These are phyloP conservation scores for Sugiyamaella marilandica DNA, from an alignment of 805 yeast genomes.

Conservation along the genomic window DNA sequence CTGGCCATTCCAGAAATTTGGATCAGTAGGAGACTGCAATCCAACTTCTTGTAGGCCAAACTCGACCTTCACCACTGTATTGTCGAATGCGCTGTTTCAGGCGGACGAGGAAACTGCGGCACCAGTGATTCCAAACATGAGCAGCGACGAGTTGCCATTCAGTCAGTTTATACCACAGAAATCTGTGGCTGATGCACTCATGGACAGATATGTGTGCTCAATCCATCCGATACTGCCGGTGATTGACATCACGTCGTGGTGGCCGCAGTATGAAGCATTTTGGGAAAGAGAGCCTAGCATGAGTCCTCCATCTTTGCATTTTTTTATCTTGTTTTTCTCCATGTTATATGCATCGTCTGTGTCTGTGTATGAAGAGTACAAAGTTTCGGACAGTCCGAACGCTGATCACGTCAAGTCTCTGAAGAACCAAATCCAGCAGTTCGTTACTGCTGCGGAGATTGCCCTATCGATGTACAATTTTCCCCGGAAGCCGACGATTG, in stretches of 20 bases:
- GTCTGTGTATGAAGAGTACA: constrained; percentile 12
- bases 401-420: constrained; percentile 5
- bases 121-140: background rate
- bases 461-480: constrained; percentile 10
- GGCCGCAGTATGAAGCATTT: constrained; percentile 5
- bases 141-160: background rate
- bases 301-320: constrained; percentile 3
- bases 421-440: constrained; percentile 4
- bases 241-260: constrained; percentile 4
- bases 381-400: background rate
- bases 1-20: constrained; percentile 6
- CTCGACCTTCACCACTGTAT: constrained; percentile 5
- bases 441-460: constrained; percentile 12
- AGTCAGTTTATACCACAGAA: constrained; percentile 5
- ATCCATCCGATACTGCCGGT: constrained; percentile 14
- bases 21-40: background rate
- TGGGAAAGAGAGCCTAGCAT: background rate
- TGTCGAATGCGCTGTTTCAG: constrained; percentile 3
- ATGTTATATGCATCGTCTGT: constrained; percentile 12
- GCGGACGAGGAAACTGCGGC: background rate
- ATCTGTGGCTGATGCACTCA: constrained; percentile 6
- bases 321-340: constrained; percentile 8
- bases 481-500: constrained; percentile 10
- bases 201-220: constrained; percentile 10
- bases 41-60: constrained; percentile 5